Evolutionary conservation across 202 grass and related monocot genomes (phyloP).

Genomic region (Schoenoplectus tabernaemontani): DNA sequence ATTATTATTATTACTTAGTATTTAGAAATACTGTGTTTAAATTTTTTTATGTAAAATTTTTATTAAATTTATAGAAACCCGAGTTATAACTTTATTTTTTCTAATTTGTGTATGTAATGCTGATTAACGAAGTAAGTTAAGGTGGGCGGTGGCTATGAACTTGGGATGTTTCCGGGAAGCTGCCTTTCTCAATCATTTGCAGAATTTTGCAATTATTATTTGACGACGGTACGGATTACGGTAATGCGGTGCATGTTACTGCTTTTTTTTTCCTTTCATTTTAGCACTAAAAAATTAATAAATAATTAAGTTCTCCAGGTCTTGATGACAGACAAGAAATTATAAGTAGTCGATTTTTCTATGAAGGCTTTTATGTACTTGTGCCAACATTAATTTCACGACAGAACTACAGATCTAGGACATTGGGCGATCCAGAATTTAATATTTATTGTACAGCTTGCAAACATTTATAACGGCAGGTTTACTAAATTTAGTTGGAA

Average conservation of each 20-base stretch:
- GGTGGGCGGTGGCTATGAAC: slow-evolving; percentile 9
- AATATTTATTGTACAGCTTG: background rate
- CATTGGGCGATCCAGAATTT: background rate
- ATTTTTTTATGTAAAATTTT: too few species aligned
- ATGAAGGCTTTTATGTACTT: background rate
- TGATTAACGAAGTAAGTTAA: slow-evolving; percentile 23
- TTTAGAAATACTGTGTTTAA: background rate
- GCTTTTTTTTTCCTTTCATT: background rate
- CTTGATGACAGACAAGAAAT: background rate
- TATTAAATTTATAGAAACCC: too few species aligned
- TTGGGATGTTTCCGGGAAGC: slow-evolving; percentile 27
- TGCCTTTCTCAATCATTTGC: slow-evolving; percentile 23
- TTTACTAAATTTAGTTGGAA: background rate
- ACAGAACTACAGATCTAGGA: background rate
- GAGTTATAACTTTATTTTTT: too few species aligned
- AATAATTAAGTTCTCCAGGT: background rate
- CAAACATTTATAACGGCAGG: background rate
- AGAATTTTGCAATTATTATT: slow-evolving; percentile 12
- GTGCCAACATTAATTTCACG: background rate
- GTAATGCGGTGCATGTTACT: slow-evolving; percentile 4
- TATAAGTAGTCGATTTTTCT: too few species aligned
- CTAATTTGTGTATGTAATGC: too few species aligned
- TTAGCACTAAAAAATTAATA: background rate
- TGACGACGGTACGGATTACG: background rate
- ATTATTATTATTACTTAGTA: slow-evolving; percentile 5